These are phyloP conservation scores for Pedinophyceae sp. DNA, from an alignment of 139 green algal genomes.

Conservation along the genomic window DNA sequence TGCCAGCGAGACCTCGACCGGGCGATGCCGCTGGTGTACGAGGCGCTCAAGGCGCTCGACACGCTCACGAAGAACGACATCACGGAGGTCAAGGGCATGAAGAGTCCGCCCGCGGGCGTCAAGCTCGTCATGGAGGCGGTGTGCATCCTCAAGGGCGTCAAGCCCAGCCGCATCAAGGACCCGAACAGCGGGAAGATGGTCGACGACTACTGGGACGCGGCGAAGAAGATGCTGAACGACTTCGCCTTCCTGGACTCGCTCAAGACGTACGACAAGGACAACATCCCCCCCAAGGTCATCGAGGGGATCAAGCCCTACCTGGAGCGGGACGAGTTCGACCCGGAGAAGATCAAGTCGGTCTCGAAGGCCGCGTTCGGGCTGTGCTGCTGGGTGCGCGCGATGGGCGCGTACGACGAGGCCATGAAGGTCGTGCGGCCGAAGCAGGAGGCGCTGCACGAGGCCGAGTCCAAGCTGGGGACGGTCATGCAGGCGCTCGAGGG, in stretches of 20 bases:
- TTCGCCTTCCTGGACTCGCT: conserved; percentile 35
- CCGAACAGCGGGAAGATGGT: conserved; percentile 50
- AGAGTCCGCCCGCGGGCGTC: conserved; percentile 19
- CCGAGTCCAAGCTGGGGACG: conserved; percentile 22
- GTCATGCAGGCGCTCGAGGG: conserved; percentile 38
- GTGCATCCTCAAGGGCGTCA: conserved; percentile 59
- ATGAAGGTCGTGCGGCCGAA: conserved; percentile 38
- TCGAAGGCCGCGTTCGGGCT: conserved; percentile 47
- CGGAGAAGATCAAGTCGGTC: conserved; percentile 34
- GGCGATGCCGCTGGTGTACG: conserved; percentile 26
- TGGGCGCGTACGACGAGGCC: conserved; percentile 38
- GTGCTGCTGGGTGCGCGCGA: conserved; percentile 42
- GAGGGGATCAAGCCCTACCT: conserved; percentile 42
- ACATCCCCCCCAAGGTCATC: conserved; percentile 36
- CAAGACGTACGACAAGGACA: conserved; percentile 40
- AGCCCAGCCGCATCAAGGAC: conserved; percentile 52
- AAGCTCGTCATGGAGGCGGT: conserved; percentile 57
- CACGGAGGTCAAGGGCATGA: conserved; percentile 30
- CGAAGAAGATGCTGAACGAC: conserved; percentile 24
- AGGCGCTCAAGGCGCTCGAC: conserved; percentile 28
- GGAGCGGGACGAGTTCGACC: conserved; percentile 44
- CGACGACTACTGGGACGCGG: conserved; percentile 59
- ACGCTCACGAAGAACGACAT: conserved; percentile 32
- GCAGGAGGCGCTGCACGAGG: conserved; percentile 20
- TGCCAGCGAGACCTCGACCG: conserved; percentile 24